Conservation (phyloP, 208 protist genomes). For the Phytomonas sp. region DNA sequence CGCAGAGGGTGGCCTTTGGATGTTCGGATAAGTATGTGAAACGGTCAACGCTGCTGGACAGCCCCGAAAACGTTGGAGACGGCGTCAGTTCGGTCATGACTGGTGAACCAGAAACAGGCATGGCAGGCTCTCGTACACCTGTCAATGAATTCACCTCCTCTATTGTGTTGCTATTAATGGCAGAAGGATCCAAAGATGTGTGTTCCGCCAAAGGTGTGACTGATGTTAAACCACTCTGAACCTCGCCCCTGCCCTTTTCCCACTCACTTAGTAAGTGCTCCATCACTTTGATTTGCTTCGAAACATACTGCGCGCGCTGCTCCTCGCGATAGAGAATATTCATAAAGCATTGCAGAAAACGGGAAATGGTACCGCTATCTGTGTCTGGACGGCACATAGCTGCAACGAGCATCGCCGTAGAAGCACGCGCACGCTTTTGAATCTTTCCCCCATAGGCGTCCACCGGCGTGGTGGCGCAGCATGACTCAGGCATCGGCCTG, state of each 20-base stretch:
- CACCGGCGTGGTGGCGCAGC: neutral
- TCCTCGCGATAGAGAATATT: conserved; percentile 80
- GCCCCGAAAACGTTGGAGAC: neutral
- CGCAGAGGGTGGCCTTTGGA: neutral
- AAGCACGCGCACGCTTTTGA: conserved; percentile 6
- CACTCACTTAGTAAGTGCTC: conserved; percentile 15
- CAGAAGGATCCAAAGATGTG: neutral
- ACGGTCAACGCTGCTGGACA: neutral
- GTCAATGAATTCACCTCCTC: neutral
- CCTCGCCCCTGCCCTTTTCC: neutral
- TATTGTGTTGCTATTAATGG: neutral
- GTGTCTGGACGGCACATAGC: conserved; percentile 63
- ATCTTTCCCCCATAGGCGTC: neutral
- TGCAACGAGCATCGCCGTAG: conserved; percentile 46
- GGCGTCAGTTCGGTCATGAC: neutral
- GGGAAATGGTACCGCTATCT: conserved; percentile 42
- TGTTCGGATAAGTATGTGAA: neutral
- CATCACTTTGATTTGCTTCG: conserved; percentile 38
- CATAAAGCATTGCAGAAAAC: conserved; percentile 76
- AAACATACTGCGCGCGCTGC: conserved; percentile 41
- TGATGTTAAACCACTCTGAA: neutral
- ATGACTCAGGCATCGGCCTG: neutral
- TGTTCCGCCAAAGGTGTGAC: neutral
- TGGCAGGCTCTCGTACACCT: neutral
- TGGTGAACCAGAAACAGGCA: neutral